Base-by-base conservation (phyloP, 176 grass and related monocot species). In the Oryza glaberrima region DNA sequence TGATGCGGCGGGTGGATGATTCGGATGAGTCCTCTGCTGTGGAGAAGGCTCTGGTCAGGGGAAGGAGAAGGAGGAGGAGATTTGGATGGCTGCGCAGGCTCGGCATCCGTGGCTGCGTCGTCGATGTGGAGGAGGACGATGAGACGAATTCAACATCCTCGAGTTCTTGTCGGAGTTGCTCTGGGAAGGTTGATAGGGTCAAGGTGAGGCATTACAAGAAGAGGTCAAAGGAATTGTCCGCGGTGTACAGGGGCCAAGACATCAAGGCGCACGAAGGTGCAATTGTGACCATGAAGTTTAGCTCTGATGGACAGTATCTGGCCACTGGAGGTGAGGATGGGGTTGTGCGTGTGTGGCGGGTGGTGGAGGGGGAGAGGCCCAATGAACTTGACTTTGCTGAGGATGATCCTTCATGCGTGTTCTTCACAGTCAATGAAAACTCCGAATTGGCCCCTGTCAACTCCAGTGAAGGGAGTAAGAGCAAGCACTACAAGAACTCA, bases 281-380 rank as follows among this genome's bases (percentile, higher is more conserved):
- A 2, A 88, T 97, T 83, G 71, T 97, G 63, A 64, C 90, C 70
- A 94, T 94, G 92, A 97, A 86, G 73, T 97, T 97, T 20, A 97
- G 92, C 86, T 88, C 77, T 16, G 90, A 92, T 69, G 92, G 88
- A 0, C 84, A 88, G 73, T 94, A 89, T 74, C 85, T 97, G 78
- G 95, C 95, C 30, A 97, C 89, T 20, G 95, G 95, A 43, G 95
- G 95, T 15, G 92, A 97, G 81, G 92, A 94, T 35, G 90, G 95
- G 61, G 80, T 92, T 70, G 88, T 97, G 51, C 90, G 92, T 1
- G 90, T 97, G 38, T 97, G 95, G 95, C 81, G 70, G 34, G 81
- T 94, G 75, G 81, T 90, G 67, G 90, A 97, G 77, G 85, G 90
- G 1, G 54, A 88, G 51, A 80, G 35, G 86, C 83, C 80, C 23